Evolutionary conservation across 2,329 filamentous ascomycete species (phyloP).

Genomic region (Helminthosporium solani): DNA sequence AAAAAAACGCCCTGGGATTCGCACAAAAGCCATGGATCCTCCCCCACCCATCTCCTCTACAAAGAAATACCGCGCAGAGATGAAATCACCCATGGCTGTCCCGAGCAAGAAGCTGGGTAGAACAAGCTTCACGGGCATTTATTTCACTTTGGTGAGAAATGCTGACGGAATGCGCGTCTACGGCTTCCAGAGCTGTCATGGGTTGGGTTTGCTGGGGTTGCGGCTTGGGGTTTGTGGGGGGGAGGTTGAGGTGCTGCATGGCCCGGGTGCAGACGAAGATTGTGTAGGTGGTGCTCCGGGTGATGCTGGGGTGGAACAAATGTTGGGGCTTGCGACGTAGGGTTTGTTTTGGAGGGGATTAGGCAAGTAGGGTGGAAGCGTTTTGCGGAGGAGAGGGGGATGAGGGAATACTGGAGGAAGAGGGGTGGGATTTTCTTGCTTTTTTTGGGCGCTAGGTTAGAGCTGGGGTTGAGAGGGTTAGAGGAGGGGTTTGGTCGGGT

Average conservation of each 20-base stretch:
- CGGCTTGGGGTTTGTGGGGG: background rate
- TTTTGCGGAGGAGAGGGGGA: background rate
- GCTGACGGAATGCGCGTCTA: background rate
- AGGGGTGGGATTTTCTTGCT: too few relatives aligned
- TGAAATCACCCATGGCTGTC: background rate
- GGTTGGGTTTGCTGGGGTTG: background rate
- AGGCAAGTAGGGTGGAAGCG: background rate
- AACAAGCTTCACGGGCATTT: background rate
- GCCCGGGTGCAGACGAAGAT: slow-evolving; percentile 1
- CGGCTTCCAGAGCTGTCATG: background rate
- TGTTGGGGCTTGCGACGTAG: background rate
- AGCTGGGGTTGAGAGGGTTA: too few relatives aligned
- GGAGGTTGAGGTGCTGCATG: slow-evolving; percentile 1
- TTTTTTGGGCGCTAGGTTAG: too few relatives aligned
- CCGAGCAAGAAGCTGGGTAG: background rate
- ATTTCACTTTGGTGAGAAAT: background rate
- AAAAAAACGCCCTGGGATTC: background rate
- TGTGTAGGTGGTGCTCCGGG: background rate
- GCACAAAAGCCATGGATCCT: background rate
- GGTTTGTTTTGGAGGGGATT: background rate
- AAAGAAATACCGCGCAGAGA: background rate
- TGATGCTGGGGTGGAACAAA: background rate
- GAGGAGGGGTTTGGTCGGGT: too few relatives aligned
- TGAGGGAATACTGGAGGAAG: background rate
- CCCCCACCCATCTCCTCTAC: background rate